These are phyloP conservation scores for Mrakia blollopis DNA, from an alignment of 768 basidiomycete genomes.

Conservation along the genomic window DNA sequence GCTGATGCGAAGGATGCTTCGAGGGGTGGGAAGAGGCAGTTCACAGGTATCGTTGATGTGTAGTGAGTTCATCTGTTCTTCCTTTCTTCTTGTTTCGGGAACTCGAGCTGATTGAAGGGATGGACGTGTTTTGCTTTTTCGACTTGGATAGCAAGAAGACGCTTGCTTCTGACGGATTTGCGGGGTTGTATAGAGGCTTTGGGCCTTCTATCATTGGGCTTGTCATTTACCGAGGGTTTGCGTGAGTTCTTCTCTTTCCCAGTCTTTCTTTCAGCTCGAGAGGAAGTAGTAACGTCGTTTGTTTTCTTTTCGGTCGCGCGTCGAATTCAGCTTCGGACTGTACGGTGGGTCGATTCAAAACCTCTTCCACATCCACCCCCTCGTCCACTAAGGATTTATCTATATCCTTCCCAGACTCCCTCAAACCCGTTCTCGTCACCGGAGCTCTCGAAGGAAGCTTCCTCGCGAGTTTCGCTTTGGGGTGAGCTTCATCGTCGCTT, in stretches of 20 bases:
- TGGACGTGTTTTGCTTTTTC: not conserved
- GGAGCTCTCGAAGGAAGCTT: slow-evolving; percentile 93
- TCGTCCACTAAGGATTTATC: too few species aligned
- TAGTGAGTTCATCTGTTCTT: slow-evolving; percentile 15
- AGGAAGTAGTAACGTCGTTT: too few species aligned
- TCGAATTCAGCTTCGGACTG: slow-evolving; percentile 63
- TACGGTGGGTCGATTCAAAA: slow-evolving; percentile 54
- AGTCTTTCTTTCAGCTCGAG: too few species aligned
- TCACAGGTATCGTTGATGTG: slow-evolving; percentile 82
- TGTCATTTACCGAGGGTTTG: slow-evolving; percentile 99
- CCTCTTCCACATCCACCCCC: not conserved
- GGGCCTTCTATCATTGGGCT: slow-evolving; percentile 98
- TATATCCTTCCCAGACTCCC: slow-evolving; percentile 35
- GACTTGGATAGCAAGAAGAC: slow-evolving; percentile 33
- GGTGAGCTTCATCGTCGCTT: slow-evolving; percentile 44
- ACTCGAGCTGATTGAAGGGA: not conserved
- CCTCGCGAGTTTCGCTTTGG: slow-evolving; percentile 92
- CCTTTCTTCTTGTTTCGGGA: not conserved
- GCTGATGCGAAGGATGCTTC: slow-evolving; percentile 84
- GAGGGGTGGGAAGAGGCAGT: slow-evolving; percentile 67
- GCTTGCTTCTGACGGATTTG: slow-evolving; percentile 75
- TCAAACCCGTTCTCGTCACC: slow-evolving; percentile 88
- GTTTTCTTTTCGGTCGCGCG: too few species aligned
- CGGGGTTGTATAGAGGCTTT: slow-evolving; percentile 99
- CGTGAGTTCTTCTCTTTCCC: slow-evolving; percentile 38